These are phyloP conservation scores for Aureobasidium subglaciale DNA, from an alignment of 2,329 filamentous ascomycete genomes.

Conservation along the genomic window DNA sequence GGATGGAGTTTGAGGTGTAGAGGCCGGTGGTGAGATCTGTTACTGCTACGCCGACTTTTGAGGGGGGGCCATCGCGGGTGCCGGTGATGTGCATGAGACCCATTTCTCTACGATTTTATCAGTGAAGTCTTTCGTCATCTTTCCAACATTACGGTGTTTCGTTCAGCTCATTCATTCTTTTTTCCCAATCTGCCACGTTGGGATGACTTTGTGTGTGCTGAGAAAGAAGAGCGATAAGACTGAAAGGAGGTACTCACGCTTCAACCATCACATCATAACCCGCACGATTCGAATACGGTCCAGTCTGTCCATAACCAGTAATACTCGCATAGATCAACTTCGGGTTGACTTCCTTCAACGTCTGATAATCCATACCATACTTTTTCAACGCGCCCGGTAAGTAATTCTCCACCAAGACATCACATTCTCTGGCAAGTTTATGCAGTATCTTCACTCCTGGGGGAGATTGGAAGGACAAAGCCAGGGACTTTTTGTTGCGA, in stretches of 20 bases:
- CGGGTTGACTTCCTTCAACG: conserved; percentile 74
- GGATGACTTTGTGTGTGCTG: conserved; percentile 14
- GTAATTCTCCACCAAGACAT: conserved; percentile 95
- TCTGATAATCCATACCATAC: conserved; percentile 83
- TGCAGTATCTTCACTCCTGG: conserved; percentile 82
- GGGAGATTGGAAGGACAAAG: conserved; percentile 79
- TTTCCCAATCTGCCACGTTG: no score
- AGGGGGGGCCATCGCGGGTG: conserved; percentile 75
- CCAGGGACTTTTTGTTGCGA: conserved; percentile 93
- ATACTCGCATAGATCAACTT: conserved; percentile 89
- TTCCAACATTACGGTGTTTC: no score
- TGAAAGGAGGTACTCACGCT: conserved; percentile 45
- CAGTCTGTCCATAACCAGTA: conserved; percentile 93
- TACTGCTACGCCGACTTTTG: conserved; percentile 95
- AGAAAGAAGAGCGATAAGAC: neutral
- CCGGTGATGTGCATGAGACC: conserved; percentile 98
- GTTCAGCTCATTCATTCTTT: no score
- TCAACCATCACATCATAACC: conserved; percentile 99
- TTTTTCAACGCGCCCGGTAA: conserved; percentile 83
- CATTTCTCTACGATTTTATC: conserved; percentile 54
- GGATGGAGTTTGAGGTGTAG: conserved; percentile 91
- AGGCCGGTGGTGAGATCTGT: conserved; percentile 92
- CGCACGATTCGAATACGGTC: conserved; percentile 76
- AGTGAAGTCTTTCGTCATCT: no score
- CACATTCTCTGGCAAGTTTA: conserved; percentile 72